These are phyloP conservation scores for Flaveria trinervia DNA, from an alignment of 129 eudicot genomes.

Conservation along the genomic window DNA sequence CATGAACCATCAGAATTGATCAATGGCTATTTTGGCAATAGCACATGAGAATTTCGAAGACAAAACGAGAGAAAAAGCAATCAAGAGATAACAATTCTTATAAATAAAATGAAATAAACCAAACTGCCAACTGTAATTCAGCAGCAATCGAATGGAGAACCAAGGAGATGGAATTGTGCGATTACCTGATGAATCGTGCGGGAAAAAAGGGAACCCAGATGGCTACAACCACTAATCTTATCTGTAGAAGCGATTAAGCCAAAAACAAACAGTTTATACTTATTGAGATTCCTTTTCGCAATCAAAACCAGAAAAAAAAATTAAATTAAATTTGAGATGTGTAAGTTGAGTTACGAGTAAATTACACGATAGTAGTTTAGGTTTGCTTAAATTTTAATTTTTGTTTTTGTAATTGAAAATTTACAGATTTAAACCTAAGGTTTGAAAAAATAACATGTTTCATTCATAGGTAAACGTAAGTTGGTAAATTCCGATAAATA, in stretches of 20 bases:
- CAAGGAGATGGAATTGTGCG: conserved; percentile 4
- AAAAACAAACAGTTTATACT: conserved; percentile 3
- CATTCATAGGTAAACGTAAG: no score
- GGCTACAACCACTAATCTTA: conserved; percentile 30
- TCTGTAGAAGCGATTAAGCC: conserved; percentile 23
- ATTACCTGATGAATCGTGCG: conserved; percentile 34
- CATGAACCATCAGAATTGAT: neutral
- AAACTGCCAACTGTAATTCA: conserved; percentile 18
- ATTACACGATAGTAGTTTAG: no score
- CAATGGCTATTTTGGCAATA: neutral
- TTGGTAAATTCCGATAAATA: no score
- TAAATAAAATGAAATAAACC: neutral
- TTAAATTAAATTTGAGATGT: no score
- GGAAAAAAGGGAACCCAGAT: conserved; percentile 18
- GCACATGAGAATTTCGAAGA: neutral
- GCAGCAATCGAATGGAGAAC: conserved; percentile 9
- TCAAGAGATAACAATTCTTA: neutral
- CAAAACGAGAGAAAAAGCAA: no score
- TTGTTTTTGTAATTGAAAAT: no score
- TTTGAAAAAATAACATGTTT: no score
- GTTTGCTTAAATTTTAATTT: no score
- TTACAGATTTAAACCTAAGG: no score
- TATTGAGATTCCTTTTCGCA: conserved; percentile 17
- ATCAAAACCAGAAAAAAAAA: neutral
- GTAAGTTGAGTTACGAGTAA: no score